A percentile compares a stretch with the other conserved stretches of the same genome.
These are phyloP conservation scores for Mycena polygramma DNA, from an alignment of 768 basidiomycete species.

Conservation along the genomic window DNA sequence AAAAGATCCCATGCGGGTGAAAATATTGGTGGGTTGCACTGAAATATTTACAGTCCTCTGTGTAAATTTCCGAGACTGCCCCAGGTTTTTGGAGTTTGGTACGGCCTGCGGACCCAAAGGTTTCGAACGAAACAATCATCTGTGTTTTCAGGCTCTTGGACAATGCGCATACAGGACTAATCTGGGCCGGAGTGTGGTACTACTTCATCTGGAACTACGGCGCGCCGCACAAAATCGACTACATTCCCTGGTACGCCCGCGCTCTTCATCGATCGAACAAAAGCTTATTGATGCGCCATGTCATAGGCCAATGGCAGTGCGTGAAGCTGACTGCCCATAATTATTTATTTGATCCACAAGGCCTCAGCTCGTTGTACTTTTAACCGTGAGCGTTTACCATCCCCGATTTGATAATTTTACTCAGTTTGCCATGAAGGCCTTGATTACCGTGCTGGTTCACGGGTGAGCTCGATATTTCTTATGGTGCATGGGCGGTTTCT, in stretches of 20 bases:
- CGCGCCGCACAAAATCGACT: constrained; percentile 40
- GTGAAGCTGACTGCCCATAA: not conserved
- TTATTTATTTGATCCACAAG: constrained; percentile 15
- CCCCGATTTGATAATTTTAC: not conserved
- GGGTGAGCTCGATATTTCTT: constrained; percentile 44
- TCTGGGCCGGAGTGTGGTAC: constrained; percentile 50
- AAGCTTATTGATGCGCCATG: not conserved
- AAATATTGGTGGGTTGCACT: constrained; percentile 15
- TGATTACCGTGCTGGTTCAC: constrained; percentile 57
- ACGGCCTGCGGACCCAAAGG: not conserved
- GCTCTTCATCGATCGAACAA: not conserved
- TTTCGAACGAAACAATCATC: not conserved
- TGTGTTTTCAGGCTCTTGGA: constrained; percentile 43
- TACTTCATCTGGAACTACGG: constrained; percentile 49
- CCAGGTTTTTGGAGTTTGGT: constrained; percentile 34
- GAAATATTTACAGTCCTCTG: not conserved
- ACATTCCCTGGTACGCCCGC: constrained; percentile 45
- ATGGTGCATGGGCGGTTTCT: not conserved
- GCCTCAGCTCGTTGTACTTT: constrained; percentile 36
- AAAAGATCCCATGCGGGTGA: constrained; percentile 13
- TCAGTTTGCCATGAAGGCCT: constrained; percentile 42
- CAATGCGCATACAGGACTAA: constrained; percentile 46
- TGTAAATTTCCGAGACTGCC: not conserved
- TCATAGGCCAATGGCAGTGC: constrained; percentile 21
- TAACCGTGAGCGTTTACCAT: constrained; percentile 41